A percentile compares a stretch with the other conserved stretches of the same genome.
phyloP scores from a whole-genome alignment of 208 protist species.

The Leptomonas seymouri region DNA sequence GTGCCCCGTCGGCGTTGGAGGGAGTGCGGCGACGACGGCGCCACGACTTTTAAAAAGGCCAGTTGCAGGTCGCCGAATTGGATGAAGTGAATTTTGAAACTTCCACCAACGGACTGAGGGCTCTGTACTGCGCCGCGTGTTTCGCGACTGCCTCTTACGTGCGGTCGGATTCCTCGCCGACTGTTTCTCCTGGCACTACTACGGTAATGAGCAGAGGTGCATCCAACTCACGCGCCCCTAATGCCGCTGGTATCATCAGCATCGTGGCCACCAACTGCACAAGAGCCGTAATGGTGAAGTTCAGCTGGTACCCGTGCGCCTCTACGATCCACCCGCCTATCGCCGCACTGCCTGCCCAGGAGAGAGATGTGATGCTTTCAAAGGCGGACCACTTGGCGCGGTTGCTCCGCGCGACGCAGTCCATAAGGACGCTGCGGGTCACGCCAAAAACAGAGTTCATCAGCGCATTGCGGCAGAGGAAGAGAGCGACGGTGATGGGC shows the following conservation, averaged over 20 bases:
- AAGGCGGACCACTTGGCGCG: constrained; percentile 68
- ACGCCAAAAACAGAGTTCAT: constrained; percentile 72
- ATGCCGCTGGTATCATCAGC: constrained; percentile 42
- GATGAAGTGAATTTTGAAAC: too few species aligned
- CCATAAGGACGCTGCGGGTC: constrained; percentile 77
- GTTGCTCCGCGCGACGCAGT: constrained; percentile 43
- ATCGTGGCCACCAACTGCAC: constrained; percentile 43
- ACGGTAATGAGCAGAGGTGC: neutral
- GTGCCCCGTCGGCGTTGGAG: too few species aligned
- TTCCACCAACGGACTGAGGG: too few species aligned
- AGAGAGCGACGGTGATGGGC: constrained; percentile 23
- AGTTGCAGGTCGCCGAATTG: too few species aligned
- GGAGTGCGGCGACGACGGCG: too few species aligned
- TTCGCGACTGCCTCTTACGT: neutral
- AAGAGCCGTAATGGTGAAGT: constrained; percentile 54
- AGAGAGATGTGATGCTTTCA: constrained; percentile 66
- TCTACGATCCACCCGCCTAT: constrained; percentile 54
- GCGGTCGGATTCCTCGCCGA: neutral
- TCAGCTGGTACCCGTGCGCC: constrained; percentile 43
- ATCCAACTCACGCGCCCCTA: constrained; percentile 31
- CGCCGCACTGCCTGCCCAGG: constrained; percentile 68
- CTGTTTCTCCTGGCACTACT: too few species aligned
- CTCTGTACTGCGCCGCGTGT: too few species aligned
- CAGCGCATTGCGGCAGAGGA: constrained; percentile 50
- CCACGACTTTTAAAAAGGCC: too few species aligned